A percentile compares a stretch with the other conserved stretches of the same genome.
These are phyloP conservation scores for Basidiobolus meristosporus DNA, from an alignment of 371 early-diverging fungal species.

Conservation along the genomic window DNA sequence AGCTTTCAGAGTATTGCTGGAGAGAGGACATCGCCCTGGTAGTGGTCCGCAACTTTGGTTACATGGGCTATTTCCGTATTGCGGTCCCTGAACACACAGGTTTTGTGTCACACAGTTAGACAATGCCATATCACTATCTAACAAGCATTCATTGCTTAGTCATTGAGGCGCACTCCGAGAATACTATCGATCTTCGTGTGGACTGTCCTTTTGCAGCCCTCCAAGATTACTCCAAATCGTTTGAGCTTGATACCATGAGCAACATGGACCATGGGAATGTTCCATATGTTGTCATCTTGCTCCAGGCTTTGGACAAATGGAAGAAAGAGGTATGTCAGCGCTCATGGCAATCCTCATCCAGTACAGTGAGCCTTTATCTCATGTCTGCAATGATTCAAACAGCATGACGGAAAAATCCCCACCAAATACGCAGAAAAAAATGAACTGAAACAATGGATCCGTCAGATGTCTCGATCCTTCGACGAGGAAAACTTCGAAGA, in stretches of 20 bases:
- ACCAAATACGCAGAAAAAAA: slow-evolving; percentile 34
- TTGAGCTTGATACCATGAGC: slow-evolving; percentile 44
- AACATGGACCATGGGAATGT: slow-evolving; percentile 53
- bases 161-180: slow-evolving; percentile 77
- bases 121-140: neutral
- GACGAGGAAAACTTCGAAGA: slow-evolving; percentile 83
- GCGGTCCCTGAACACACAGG: slow-evolving; percentile 53
- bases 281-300: slow-evolving; percentile 66
- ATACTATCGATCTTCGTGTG: slow-evolving; percentile 57
- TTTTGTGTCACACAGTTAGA: slow-evolving; percentile 7
- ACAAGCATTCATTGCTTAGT: slow-evolving; percentile 19
- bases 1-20: slow-evolving; percentile 38
- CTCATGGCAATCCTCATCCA: neutral
- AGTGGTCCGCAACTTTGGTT: slow-evolving; percentile 45
- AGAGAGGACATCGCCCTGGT: slow-evolving; percentile 36
- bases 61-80: slow-evolving; percentile 46
- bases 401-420: slow-evolving; percentile 31
- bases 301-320: slow-evolving; percentile 53
- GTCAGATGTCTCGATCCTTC: slow-evolving; percentile 21
- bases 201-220: slow-evolving; percentile 63
- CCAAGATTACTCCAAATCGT: slow-evolving; percentile 21
- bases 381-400: slow-evolving; percentile 3
- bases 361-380: neutral
- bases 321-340: slow-evolving; percentile 10
- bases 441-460: slow-evolving; percentile 38